These are phyloP conservation scores for Ascochyta clinopodiicola DNA, from an alignment of 2,329 filamentous ascomycete genomes.

Conservation along the genomic window DNA sequence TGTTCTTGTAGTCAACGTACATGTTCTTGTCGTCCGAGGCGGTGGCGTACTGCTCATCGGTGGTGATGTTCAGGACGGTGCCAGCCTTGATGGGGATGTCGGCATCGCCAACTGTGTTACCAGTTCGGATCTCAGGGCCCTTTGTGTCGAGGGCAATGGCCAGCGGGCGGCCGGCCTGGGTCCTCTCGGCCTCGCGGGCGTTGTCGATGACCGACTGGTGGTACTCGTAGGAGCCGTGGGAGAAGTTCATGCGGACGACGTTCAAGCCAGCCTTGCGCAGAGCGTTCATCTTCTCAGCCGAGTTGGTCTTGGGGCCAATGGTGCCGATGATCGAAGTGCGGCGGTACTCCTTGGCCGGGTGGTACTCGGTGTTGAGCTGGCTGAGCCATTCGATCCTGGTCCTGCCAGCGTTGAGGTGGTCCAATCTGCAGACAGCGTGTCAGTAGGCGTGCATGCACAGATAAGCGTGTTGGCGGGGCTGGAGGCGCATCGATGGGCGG, in stretches of 20 bases:
- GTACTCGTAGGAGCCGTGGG: constrained; percentile 91
- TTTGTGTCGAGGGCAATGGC: constrained; percentile 92
- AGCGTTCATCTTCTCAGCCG: constrained; percentile 93
- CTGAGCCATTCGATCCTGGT: constrained; percentile 74
- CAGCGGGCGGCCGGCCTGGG: constrained; percentile 80
- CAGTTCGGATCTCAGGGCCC: constrained; percentile 87
- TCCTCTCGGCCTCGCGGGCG: constrained; percentile 82
- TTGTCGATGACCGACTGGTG: constrained; percentile 99
- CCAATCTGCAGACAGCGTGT: constrained; percentile 46
- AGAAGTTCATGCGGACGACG: constrained; percentile 99
- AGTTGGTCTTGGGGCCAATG: constrained; percentile 99
- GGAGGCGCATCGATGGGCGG: constrained; percentile 2
- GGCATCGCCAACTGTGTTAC: constrained; percentile 72
- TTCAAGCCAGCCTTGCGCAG: constrained; percentile 91
- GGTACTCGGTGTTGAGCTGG: constrained; percentile 87
- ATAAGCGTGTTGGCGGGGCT: constrained; percentile 1
- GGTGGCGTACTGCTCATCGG: constrained; percentile 89
- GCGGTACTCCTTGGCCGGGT: constrained; percentile 87
- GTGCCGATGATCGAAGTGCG: constrained; percentile 99
- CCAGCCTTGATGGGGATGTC: constrained; percentile 85
- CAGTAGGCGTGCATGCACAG: constrained; percentile 3
- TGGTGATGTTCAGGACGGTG: constrained; percentile 91
- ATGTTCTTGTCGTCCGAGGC: constrained; percentile 90
- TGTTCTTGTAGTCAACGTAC: constrained; percentile 99
- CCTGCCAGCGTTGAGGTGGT: constrained; percentile 79